Conservation (phyloP, 2,329 filamentous ascomycete species). For the Fusarium tricinctum region DNA sequence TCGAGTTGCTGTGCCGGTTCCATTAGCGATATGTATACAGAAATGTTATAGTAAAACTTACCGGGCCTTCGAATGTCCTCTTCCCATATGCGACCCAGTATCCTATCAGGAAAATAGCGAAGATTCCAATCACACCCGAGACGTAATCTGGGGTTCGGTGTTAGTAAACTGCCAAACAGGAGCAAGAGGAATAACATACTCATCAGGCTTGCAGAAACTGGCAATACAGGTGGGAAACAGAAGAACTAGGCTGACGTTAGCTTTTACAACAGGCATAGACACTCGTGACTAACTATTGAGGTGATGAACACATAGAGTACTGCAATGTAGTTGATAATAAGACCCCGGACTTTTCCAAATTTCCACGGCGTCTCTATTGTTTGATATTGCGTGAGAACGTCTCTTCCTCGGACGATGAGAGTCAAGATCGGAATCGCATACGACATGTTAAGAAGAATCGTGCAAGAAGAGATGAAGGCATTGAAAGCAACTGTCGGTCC, state of each 20-base stretch:
- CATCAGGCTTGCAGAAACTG: slow-evolving; percentile 38
- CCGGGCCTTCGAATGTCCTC: slow-evolving; percentile 40
- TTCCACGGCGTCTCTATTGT: slow-evolving; percentile 21
- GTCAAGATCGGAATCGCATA: slow-evolving; percentile 39
- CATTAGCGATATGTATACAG: neutral
- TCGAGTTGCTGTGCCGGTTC: slow-evolving; percentile 17
- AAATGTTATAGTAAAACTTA: neutral
- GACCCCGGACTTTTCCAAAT: slow-evolving; percentile 20
- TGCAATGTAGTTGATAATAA: slow-evolving; percentile 31
- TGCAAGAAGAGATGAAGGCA: slow-evolving; percentile 40
- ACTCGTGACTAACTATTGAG: slow-evolving; percentile 15
- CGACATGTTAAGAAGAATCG: slow-evolving; percentile 41
- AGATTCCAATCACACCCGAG: slow-evolving; percentile 55
- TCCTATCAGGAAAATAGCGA: slow-evolving; percentile 29
- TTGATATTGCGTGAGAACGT: slow-evolving; percentile 6
- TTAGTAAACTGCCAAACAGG: neutral
- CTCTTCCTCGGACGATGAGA: slow-evolving; percentile 26
- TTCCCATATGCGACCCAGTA: slow-evolving; percentile 38
- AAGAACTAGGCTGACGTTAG: slow-evolving; percentile 33
- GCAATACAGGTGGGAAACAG: slow-evolving; percentile 38
- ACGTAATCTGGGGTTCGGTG: slow-evolving; percentile 51
- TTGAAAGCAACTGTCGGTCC: slow-evolving; percentile 41
- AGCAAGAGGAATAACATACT: neutral
- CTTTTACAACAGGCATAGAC: accelerated
- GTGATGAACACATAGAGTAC: slow-evolving; percentile 42